Evolutionary conservation across 495 filamentous ascomycete genomes (phyloP), one percentile per base, ranked within the genome.

Genomic region (Podospora comata): DNA sequence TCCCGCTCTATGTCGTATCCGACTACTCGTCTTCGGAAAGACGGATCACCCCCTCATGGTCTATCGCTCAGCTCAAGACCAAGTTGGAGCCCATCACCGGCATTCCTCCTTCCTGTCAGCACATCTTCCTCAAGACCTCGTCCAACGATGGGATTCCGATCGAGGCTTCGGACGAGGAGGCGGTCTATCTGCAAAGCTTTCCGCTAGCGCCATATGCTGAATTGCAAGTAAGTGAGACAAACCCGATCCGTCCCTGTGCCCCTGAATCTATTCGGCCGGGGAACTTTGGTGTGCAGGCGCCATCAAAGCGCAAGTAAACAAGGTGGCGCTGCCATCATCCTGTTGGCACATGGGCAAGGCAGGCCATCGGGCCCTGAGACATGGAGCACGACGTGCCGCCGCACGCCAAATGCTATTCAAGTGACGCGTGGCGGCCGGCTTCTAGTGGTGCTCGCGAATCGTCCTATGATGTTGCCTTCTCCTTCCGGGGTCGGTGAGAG

Each of bases 11-110:
- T 68, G 90, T 99, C 77, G 89, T 87, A 65, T 93, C 92, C 59
- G 86, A 92, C 55, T 88, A 90, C 74, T 80, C 88, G 20, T 83
- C 83, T 32, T 91, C 92, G 44, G 95, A 99, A 75, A 90, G 94
- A 62, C 90, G 95, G 71, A 86, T 98, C 77, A 93, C 91, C 9
- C 94, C 94, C 3, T 91, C 94, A 72, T 99, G 96, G 95, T 91
- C 89, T 67, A 90, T 99, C 72, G 78, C 86, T 34, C 90, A 93
- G 73, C 84, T 97, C 65, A 98, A 96, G 79, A 79, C 83, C 26
- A 97, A 96, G 79, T 87, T 99, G 57, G 94, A 97, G 76, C 91
- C 94, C 68, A 87, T 99, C 80, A 99, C 95, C 2, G 95, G 95
- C 64, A 87, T 99, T 19, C 93, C 95, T 2, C 91, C 93, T 13